A percentile compares a stretch with the other conserved stretches of the same genome.
phyloP scores from a whole-genome alignment of 257 asterid genomes.

The Nicotiana undulata region DNA sequence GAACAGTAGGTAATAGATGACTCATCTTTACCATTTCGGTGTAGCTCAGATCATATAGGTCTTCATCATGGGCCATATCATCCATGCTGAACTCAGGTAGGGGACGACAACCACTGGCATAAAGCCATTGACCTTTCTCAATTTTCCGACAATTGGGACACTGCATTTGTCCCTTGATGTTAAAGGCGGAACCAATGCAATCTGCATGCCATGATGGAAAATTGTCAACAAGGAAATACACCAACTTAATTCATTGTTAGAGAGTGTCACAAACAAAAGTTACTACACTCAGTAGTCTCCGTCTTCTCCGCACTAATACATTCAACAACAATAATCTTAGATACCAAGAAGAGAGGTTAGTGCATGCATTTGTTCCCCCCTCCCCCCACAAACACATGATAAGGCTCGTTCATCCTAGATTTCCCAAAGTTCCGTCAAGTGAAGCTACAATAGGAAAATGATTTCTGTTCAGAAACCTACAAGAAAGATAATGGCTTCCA shows the following conservation, averaged over 20 bases:
- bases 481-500: background rate
- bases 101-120: conserved; percentile 76
- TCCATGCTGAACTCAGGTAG: conserved; percentile 80
- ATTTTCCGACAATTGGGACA: conserved; percentile 97
- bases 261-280: background rate
- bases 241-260: background rate
- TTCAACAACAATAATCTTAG: background rate
- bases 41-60: conserved; percentile 74
- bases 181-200: conserved; percentile 99
- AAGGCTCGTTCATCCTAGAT: background rate
- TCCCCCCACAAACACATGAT: background rate
- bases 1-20: background rate
- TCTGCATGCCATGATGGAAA: conserved; percentile 35
- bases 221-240: conserved; percentile 1
- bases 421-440: background rate
- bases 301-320: background rate
- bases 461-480: background rate
- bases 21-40: conserved; percentile 64
- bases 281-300: background rate
- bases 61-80: conserved; percentile 89
- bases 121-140: conserved; percentile 98
- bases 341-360: background rate
- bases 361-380: no score
- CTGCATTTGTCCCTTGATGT: conserved; percentile 95
- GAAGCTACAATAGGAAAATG: background rate